Conservation (phyloP, 1,284 basidiomycete species). For the Leccinum variabile region DNA sequence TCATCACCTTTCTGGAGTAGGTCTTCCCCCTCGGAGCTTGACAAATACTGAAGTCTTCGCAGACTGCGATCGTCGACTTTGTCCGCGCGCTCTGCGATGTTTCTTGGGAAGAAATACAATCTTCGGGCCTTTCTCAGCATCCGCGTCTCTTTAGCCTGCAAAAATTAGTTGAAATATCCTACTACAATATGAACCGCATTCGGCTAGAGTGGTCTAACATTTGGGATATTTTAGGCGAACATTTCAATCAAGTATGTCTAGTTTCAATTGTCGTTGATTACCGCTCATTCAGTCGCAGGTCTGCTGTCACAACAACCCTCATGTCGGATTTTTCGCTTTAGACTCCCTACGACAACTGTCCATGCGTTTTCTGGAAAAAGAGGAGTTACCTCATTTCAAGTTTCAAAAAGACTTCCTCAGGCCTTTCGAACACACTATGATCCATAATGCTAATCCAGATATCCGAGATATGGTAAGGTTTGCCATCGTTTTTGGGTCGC, state of each 20-base stretch:
- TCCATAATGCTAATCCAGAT: constrained; percentile 93
- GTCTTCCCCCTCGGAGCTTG: constrained; percentile 35
- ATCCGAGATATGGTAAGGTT: constrained; percentile 89
- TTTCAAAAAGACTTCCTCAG: constrained; percentile 99
- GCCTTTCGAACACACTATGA: constrained; percentile 98
- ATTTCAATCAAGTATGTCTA: constrained; percentile 88
- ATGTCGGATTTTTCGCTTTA: constrained; percentile 95
- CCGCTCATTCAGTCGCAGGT: constrained; percentile 53
- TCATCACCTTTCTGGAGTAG: constrained; percentile 89
- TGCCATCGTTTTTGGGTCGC: constrained; percentile 14
- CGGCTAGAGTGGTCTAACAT: constrained; percentile 98
- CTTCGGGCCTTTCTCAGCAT: constrained; percentile 89
- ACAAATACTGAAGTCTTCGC: constrained; percentile 12
- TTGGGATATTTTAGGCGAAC: constrained; percentile 97
- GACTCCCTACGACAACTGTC: constrained; percentile 98
- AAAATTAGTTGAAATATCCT: constrained; percentile 98
- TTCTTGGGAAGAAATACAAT: constrained; percentile 99
- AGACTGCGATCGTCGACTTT: constrained; percentile 98
- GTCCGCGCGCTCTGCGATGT: constrained; percentile 95
- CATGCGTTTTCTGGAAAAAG: constrained; percentile 99
- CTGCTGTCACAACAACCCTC: constrained; percentile 96
- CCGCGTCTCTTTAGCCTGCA: constrained; percentile 97
- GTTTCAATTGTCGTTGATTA: neutral
- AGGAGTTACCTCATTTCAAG: constrained; percentile 97
- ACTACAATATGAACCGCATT: constrained; percentile 99